phyloP scores from a whole-genome alignment of 768 basidiomycete species.

The Obba rivulosa region DNA sequence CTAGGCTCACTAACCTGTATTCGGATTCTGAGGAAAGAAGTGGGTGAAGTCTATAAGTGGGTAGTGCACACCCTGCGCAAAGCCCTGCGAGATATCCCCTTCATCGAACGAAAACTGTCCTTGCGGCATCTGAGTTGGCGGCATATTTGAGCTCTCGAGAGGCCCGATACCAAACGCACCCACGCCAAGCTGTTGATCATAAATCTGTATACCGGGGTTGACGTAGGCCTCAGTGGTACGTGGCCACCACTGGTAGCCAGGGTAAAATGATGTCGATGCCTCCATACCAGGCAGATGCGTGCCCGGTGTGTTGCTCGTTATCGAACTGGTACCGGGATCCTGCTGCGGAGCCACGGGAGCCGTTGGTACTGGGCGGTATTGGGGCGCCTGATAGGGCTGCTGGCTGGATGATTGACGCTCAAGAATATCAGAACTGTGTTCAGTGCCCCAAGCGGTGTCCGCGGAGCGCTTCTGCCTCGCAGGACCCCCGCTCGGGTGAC shows the following conservation, averaged over 20 bases:
- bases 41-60: slow-evolving; percentile 5
- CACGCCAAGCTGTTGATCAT: slow-evolving; percentile 4
- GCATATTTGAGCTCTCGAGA: not conserved
- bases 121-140: slow-evolving; percentile 4
- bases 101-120: slow-evolving; percentile 19
- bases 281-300: slow-evolving; percentile 1
- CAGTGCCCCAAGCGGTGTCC: slow-evolving; percentile 16
- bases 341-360: not conserved
- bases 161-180: not conserved
- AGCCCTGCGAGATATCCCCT: slow-evolving; percentile 12
- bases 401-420: slow-evolving; percentile 4
- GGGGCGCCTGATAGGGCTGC: not conserved
- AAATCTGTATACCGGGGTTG: not conserved
- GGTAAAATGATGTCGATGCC: slow-evolving; percentile 12
- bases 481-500: not conserved
- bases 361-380: not conserved
- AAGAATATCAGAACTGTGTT: slow-evolving; percentile 10
- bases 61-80: slow-evolving; percentile 15
- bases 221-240: not conserved
- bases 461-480: slow-evolving; percentile 18
- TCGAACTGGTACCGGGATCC: slow-evolving; percentile 2
- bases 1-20: not conserved
- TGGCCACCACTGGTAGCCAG: slow-evolving; percentile 25
- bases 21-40: not conserved
- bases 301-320: slow-evolving; percentile 9